Base-by-base conservation (phyloP, 2,329 filamentous ascomycete genomes). In the Colletotrichum horii region DNA sequence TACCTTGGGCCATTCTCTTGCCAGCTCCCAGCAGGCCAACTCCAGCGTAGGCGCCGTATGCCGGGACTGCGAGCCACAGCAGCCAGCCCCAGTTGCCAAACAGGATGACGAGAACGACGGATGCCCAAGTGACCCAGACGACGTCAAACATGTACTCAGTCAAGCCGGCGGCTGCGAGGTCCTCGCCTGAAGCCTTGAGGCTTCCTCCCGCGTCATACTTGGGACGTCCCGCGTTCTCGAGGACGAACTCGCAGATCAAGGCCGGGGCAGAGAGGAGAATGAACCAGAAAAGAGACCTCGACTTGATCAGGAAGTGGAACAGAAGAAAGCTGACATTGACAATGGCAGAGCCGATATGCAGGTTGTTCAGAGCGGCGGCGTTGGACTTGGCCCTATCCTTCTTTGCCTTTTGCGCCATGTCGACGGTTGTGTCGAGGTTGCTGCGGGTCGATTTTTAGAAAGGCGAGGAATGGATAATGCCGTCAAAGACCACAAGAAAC, bases 131-230 rank as follows among this genome's bases (percentile, higher is more conserved):
- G 87, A 98, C 95, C 91, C 98, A 98, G 69, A 98, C 88, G 66
- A 98, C 91, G 86, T 99, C 97, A 90, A 98, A 99, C 94, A 98
- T 95, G 88, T 97, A 98, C 86, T 98, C 97, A 14, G 96, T 98
- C 87, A 99, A 87, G 6, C 97, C 97, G 38, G 93, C 91, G 12
- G 95, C 95, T 69, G 94, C 92, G 67, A 99, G 91, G 83, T 99
- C 97, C 83, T 98, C 96, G 58, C 97, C 96, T 1, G 95, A 88
- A 36, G 90, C 92, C 83, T 91, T 93, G 77, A 98, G 88, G n/a
- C 93, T 89, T 16, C 89, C 90, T 64, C 91, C 93, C 26, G 92
- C 83, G 78, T 92, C 91, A 82, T 93, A 94, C 76, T 88, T 93
- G 28, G 97, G 97, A 12, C 96, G 94, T 15, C 95, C 95, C 9